Evolutionary conservation across 2,329 filamentous ascomycete genomes (phyloP).

Genomic region (Sordariomycetes sp.): DNA sequence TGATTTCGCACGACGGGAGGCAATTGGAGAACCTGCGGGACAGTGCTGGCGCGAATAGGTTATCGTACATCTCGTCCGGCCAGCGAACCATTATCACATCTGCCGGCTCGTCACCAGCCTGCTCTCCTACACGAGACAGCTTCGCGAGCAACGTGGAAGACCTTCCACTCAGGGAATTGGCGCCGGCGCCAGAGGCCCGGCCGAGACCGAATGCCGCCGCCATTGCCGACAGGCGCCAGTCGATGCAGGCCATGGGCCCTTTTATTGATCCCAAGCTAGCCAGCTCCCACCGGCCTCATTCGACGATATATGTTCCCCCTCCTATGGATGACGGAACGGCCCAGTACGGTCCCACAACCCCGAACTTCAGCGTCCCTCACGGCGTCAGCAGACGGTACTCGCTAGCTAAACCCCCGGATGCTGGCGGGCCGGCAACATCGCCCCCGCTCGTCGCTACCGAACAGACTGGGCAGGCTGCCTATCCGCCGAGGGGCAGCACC

Average conservation of each 20-base stretch:
- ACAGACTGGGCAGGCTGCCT: slow-evolving; percentile 5
- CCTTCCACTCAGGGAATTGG: slow-evolving; percentile 1
- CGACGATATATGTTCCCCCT: slow-evolving; percentile 11
- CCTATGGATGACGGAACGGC: slow-evolving; percentile 9
- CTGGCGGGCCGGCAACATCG: slow-evolving; percentile 1
- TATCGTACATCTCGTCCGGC: slow-evolving; percentile 50
- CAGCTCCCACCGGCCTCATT: slow-evolving; percentile 12
- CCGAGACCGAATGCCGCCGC: slow-evolving; percentile 41
- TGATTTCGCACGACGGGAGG: slow-evolving; percentile 46
- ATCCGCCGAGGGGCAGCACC: slow-evolving; percentile 8
- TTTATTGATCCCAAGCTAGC: slow-evolving; percentile 27
- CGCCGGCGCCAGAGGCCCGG: slow-evolving; percentile 21
- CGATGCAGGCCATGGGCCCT: slow-evolving; percentile 34
- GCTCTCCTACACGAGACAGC: slow-evolving; percentile 42
- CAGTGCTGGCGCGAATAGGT: slow-evolving; percentile 28
- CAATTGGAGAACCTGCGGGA: slow-evolving; percentile 48
- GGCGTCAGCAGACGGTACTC: slow-evolving; percentile 34
- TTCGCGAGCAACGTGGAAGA: slow-evolving; percentile 26
- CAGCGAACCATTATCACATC: slow-evolving; percentile 51
- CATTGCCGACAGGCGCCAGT: slow-evolving; percentile 39
- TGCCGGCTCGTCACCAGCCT: slow-evolving; percentile 43
- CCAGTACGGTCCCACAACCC: slow-evolving; percentile 16
- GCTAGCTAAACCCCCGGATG: slow-evolving; percentile 17
- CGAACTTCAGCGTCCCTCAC: slow-evolving; percentile 44
- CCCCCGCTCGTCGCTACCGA: slow-evolving; percentile 10